phyloP scores from a whole-genome alignment of 805 yeast species.

The Lipomyces orientalis region DNA sequence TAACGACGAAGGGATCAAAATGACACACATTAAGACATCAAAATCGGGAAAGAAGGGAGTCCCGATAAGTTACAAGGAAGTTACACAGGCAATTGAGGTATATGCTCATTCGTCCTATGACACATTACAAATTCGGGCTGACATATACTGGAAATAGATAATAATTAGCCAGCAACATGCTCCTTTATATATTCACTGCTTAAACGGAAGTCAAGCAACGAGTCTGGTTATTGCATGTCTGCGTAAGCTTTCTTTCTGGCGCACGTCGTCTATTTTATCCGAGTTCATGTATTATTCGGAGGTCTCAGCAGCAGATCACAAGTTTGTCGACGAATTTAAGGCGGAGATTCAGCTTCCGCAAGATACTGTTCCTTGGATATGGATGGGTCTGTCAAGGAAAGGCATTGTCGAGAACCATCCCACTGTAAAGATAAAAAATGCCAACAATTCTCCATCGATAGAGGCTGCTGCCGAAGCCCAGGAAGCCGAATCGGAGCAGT shows the following conservation, averaged over 20 bases:
- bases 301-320: slow-evolving; percentile 79
- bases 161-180: slow-evolving; percentile 63
- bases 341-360: slow-evolving; percentile 65
- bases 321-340: slow-evolving; percentile 79
- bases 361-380: slow-evolving; percentile 64
- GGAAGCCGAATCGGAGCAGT: background rate
- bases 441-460: background rate
- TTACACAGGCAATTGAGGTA: slow-evolving; percentile 59
- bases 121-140: background rate
- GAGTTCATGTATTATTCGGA: slow-evolving; percentile 82
- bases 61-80: slow-evolving; percentile 72
- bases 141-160: slow-evolving; percentile 42
- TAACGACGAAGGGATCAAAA: slow-evolving; percentile 55
- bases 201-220: slow-evolving; percentile 88
- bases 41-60: slow-evolving; percentile 66
- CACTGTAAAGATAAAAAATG: slow-evolving; percentile 39
- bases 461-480: background rate
- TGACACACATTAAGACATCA: slow-evolving; percentile 55
- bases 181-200: slow-evolving; percentile 84
- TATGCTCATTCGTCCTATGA: background rate
- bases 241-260: slow-evolving; percentile 84
- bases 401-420: slow-evolving; percentile 67
- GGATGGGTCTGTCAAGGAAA: slow-evolving; percentile 63
- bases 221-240: slow-evolving; percentile 84
- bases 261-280: slow-evolving; percentile 81